These are phyloP conservation scores for Amanita pallidorosea DNA, from an alignment of 768 basidiomycete genomes.

Conservation along the genomic window DNA sequence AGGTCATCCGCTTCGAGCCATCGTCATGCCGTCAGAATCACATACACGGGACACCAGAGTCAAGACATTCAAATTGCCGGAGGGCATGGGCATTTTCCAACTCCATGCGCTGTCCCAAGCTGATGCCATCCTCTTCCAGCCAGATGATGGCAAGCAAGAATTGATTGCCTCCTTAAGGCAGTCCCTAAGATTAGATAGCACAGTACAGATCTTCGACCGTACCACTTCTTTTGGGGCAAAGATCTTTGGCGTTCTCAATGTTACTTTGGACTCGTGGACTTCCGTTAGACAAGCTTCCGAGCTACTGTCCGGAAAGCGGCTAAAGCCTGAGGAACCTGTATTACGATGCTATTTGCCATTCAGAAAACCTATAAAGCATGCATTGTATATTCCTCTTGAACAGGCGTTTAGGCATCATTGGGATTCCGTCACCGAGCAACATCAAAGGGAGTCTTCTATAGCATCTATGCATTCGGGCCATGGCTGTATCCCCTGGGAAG, in stretches of 20 bases:
- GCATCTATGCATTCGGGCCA: neutral
- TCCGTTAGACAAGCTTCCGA: neutral
- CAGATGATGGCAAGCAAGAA: neutral
- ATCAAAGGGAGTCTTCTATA: neutral
- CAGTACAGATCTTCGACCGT: neutral
- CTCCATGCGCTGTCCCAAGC: neutral
- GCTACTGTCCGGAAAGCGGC: neutral
- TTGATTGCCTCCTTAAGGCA: neutral
- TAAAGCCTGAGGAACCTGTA: neutral
- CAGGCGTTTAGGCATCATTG: neutral
- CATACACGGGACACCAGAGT: neutral
- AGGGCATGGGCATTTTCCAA: neutral
- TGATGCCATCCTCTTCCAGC: neutral
- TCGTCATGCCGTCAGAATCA: neutral
- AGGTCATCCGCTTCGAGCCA: neutral
- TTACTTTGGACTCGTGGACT: neutral
- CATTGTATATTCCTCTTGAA: conserved; percentile 3
- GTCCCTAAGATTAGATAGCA: neutral
- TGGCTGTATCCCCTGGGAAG: neutral
- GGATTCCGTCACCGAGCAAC: conserved; percentile 1
- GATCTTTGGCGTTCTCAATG: neutral
- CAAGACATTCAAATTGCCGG: neutral
- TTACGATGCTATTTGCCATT: conserved; percentile 4
- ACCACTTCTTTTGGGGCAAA: neutral
- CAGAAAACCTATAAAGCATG: neutral